Percentiles rank a stretch among this genome's conserved stretches.
Evolutionary conservation across 1,284 basidiomycete species (phyloP).

Genomic region (Cystobasidiaceae sp.): DNA sequence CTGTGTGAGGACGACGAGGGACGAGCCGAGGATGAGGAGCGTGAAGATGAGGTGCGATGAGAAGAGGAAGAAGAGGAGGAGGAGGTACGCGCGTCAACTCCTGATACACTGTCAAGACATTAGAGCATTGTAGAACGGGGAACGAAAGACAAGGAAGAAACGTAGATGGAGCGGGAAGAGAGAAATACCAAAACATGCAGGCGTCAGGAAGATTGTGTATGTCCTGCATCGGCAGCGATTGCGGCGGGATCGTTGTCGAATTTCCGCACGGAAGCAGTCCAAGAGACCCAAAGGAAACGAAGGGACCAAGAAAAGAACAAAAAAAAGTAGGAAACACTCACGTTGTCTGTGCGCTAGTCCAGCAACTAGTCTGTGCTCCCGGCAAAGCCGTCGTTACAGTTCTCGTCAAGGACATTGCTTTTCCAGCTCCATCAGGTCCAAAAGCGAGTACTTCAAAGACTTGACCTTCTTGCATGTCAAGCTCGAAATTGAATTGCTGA

Average conservation of each 20-base stretch:
- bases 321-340: not conserved
- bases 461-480: slow-evolving; percentile 31
- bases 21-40: not conserved
- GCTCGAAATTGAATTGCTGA: slow-evolving; percentile 24
- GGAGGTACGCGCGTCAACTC: not conserved
- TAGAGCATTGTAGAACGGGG: not conserved
- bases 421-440: slow-evolving; percentile 37
- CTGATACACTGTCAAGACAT: not conserved
- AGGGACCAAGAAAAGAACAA: not conserved
- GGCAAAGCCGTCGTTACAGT: slow-evolving; percentile 35
- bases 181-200: too few species aligned
- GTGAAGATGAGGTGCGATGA: not conserved
- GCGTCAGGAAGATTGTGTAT: too few species aligned
- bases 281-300: not conserved
- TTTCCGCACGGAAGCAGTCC: too few species aligned
- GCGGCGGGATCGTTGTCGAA: not conserved
- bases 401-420: slow-evolving; percentile 36
- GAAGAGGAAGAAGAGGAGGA: not conserved
- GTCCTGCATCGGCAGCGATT: not conserved
- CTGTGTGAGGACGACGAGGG: not conserved
- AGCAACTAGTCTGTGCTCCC: slow-evolving; percentile 29
- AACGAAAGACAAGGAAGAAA: not conserved
- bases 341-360: slow-evolving; percentile 21
- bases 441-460: slow-evolving; percentile 39
- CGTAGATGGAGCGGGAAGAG: not conserved